These are phyloP conservation scores for Candida hungchunana DNA, from an alignment of 805 yeast species.

Conservation along the genomic window DNA sequence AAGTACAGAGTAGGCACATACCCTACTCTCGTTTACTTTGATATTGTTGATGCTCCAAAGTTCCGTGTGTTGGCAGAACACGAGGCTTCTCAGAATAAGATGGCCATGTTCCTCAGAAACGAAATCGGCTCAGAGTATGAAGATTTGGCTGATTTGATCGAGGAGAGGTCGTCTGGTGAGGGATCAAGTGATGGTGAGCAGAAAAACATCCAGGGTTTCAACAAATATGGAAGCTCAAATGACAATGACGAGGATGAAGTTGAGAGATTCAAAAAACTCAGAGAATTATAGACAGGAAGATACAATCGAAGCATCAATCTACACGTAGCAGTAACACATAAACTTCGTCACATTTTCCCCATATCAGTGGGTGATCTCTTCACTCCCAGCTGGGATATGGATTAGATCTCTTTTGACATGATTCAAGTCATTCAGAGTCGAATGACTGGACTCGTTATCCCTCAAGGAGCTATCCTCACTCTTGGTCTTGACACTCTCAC, in stretches of 20 bases:
- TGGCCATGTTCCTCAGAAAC: slow-evolving; percentile 28
- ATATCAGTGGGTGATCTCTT: too few species aligned
- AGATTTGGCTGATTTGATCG: slow-evolving; percentile 9
- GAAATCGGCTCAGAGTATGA: slow-evolving; percentile 19
- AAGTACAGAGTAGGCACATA: slow-evolving; percentile 26
- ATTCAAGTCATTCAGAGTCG: too few species aligned
- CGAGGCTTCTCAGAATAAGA: slow-evolving; percentile 23
- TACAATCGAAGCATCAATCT: too few species aligned
- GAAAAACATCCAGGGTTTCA: slow-evolving; percentile 8
- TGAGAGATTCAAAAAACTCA: slow-evolving; percentile 18
- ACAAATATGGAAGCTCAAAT: slow-evolving; percentile 15
- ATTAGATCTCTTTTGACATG: too few species aligned
- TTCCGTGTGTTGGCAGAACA: slow-evolving; percentile 17
- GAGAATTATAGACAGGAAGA: slow-evolving; percentile 19
- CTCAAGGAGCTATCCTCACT: slow-evolving; percentile 13
- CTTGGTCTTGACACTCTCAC: slow-evolving; percentile 12
- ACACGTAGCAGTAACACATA: too few species aligned
- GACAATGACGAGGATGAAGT: slow-evolving; percentile 17
- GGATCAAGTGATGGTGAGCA: slow-evolving; percentile 10
- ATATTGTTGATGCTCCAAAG: slow-evolving; percentile 14
- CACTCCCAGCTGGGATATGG: too few species aligned
- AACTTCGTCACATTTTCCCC: too few species aligned
- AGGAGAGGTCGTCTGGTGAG: slow-evolving; percentile 15
- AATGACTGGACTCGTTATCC: slow-evolving; percentile 9
- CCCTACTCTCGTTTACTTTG: slow-evolving; percentile 30